Evolutionary conservation across 192 early-diverging fungal genomes (phyloP).

Genomic region (Chytriomyces sp.): DNA sequence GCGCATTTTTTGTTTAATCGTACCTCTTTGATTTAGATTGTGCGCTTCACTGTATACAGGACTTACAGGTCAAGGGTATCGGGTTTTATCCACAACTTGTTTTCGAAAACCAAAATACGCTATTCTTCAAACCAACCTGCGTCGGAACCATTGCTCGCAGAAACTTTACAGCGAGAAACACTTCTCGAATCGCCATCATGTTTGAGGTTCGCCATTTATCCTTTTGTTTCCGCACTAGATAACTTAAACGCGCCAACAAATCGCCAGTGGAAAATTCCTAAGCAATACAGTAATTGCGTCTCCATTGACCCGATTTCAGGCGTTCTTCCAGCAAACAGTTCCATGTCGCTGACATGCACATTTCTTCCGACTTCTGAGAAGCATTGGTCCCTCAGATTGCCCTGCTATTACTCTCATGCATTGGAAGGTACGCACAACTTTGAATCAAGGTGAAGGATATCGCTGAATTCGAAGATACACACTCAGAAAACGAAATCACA

Average conservation of each 20-base stretch:
- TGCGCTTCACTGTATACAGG: slow-evolving; percentile 33
- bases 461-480: no score
- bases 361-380: slow-evolving; percentile 51
- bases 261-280: slow-evolving; percentile 58
- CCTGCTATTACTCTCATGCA: slow-evolving; percentile 58
- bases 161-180: slow-evolving; percentile 48
- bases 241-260: neutral
- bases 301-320: slow-evolving; percentile 51
- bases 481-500: slow-evolving; percentile 4
- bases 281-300: slow-evolving; percentile 49
- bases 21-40: neutral
- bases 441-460: slow-evolving; percentile 36
- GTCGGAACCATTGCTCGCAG: slow-evolving; percentile 47
- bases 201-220: slow-evolving; percentile 43
- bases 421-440: slow-evolving; percentile 13
- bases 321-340: slow-evolving; percentile 42
- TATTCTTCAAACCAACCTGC: slow-evolving; percentile 59
- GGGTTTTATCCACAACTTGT: slow-evolving; percentile 52
- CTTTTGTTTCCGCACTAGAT: neutral
- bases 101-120: slow-evolving; percentile 52
- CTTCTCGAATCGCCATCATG: slow-evolving; percentile 51
- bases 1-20: neutral
- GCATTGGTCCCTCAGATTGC: slow-evolving; percentile 53
- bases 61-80: slow-evolving; percentile 52
- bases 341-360: slow-evolving; percentile 44